Evolutionary conservation across 805 yeast species (phyloP).

Genomic region (Candida railenensis): DNA sequence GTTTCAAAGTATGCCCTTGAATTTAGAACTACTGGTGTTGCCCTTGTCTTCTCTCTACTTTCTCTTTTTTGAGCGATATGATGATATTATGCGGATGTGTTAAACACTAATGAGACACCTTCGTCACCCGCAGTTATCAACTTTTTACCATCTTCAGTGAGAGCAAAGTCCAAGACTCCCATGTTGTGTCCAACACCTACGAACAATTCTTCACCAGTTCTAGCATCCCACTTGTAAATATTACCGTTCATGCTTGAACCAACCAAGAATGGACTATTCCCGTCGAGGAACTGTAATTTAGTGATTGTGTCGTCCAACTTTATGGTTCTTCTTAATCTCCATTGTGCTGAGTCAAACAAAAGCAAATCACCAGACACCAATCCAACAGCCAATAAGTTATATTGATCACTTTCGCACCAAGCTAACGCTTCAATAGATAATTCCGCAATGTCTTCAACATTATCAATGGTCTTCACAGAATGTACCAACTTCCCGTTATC

Average conservation of each 20-base stretch:
- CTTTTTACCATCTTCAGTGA: slow-evolving; percentile 63
- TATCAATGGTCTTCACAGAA: slow-evolving; percentile 61
- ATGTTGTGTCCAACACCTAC: slow-evolving; percentile 89
- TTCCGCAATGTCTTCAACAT: slow-evolving; percentile 44
- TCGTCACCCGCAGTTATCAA: slow-evolving; percentile 95
- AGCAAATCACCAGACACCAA: slow-evolving; percentile 85
- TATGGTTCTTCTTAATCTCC: slow-evolving; percentile 79
- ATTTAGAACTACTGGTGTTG: no score
- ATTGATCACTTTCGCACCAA: slow-evolving; percentile 64
- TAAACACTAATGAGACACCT: slow-evolving; percentile 81
- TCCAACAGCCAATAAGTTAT: slow-evolving; percentile 74
- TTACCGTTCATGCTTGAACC: slow-evolving; percentile 84
- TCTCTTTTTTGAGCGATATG: no score
- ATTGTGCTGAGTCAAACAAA: slow-evolving; percentile 77
- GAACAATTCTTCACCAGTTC: slow-evolving; percentile 77
- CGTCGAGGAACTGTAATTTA: slow-evolving; percentile 62
- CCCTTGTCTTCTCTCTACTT: no score
- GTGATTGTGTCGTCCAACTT: slow-evolving; percentile 82
- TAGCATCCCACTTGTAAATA: slow-evolving; percentile 83
- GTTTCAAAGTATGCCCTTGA: no score
- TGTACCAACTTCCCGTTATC: slow-evolving; percentile 73
- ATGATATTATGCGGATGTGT: slow-evolving; percentile 6
- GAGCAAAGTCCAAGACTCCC: slow-evolving; percentile 86
- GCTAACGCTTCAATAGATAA: slow-evolving; percentile 58
- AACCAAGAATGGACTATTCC: slow-evolving; percentile 54